phyloP scores from a whole-genome alignment of 129 eudicot species.

The Calendula officinalis region DNA sequence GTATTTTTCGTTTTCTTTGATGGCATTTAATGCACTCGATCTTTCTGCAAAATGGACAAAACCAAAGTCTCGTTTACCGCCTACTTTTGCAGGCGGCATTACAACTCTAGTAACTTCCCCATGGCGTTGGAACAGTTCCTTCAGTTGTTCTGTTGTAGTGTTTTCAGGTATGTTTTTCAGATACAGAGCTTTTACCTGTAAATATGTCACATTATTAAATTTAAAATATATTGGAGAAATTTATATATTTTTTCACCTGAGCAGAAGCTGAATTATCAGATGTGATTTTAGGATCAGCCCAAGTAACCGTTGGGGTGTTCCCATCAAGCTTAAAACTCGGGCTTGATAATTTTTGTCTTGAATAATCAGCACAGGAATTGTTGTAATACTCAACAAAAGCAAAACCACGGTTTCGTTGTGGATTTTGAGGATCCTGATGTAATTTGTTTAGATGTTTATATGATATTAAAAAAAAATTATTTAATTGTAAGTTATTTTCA shows the following conservation, averaged over 20 bases:
- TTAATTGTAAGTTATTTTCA: not conserved
- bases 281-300: conserved; percentile 98
- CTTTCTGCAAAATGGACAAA: conserved; percentile 96
- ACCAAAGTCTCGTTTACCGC: conserved; percentile 95
- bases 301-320: conserved; percentile 84
- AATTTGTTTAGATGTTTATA: too few species aligned
- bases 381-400: conserved; percentile 96
- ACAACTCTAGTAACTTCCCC: conserved; percentile 96
- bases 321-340: conserved; percentile 83
- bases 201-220: not conserved
- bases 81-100: conserved; percentile 88
- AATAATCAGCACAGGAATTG: conserved; percentile 98
- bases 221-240: not conserved
- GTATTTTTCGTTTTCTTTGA: conserved; percentile 80
- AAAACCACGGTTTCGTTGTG: conserved; percentile 91
- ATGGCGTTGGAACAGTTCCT: conserved; percentile 86
- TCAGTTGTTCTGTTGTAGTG: conserved; percentile 70
- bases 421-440: conserved; percentile 88
- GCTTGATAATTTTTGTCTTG: conserved; percentile 79
- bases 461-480: too few species aligned
- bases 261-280: conserved; percentile 88
- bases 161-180: conserved; percentile 96
- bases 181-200: conserved; percentile 91
- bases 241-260: conserved; percentile 53
- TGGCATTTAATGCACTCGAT: conserved; percentile 87